Percentiles rank a stretch among this genome's conserved stretches.
These are phyloP conservation scores for Leccinum disarticulatum DNA, from an alignment of 768 basidiomycete genomes.

Conservation along the genomic window DNA sequence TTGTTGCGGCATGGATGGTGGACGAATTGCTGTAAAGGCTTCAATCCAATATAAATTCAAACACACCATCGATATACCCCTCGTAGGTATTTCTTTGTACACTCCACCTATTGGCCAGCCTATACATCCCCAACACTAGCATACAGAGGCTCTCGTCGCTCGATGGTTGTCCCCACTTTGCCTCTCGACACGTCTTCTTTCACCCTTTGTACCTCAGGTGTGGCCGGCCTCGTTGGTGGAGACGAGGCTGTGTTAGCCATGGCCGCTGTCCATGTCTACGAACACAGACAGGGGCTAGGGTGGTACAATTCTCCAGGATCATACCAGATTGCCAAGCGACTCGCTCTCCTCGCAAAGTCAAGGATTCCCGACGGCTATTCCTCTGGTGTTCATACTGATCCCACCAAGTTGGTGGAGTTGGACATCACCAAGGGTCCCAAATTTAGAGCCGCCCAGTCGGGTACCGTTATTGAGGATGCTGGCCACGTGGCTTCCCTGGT, in stretches of 20 bases:
- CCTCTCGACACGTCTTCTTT: too few relatives aligned
- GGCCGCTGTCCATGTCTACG: slow-evolving; percentile 28
- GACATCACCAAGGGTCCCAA: slow-evolving; percentile 1
- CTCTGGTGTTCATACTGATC: slow-evolving; percentile 11
- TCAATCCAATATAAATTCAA: neutral
- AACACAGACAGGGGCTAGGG: slow-evolving; percentile 26
- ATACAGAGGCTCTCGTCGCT: neutral
- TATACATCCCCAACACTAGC: neutral
- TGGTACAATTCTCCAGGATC: slow-evolving; percentile 37
- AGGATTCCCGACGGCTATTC: neutral
- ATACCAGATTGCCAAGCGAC: slow-evolving; percentile 25
- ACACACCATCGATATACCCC: neutral
- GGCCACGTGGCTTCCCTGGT: slow-evolving; percentile 5
- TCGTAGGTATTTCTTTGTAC: too few relatives aligned
- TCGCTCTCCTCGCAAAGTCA: slow-evolving; percentile 19
- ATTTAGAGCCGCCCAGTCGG: slow-evolving; percentile 2
- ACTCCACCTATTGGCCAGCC: too few relatives aligned
- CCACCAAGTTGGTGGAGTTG: neutral
- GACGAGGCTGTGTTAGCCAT: slow-evolving; percentile 33
- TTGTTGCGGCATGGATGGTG: too few relatives aligned
- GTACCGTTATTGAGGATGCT: slow-evolving; percentile 6
- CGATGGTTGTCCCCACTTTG: too few relatives aligned
- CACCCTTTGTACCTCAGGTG: neutral
- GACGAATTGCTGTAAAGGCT: too few relatives aligned
- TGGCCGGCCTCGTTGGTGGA: slow-evolving; percentile 22